A percentile compares a stretch with the other conserved stretches of the same genome.
These are phyloP conservation scores for Porodaedalea pini DNA, from an alignment of 1,284 basidiomycete genomes.

Conservation along the genomic window DNA sequence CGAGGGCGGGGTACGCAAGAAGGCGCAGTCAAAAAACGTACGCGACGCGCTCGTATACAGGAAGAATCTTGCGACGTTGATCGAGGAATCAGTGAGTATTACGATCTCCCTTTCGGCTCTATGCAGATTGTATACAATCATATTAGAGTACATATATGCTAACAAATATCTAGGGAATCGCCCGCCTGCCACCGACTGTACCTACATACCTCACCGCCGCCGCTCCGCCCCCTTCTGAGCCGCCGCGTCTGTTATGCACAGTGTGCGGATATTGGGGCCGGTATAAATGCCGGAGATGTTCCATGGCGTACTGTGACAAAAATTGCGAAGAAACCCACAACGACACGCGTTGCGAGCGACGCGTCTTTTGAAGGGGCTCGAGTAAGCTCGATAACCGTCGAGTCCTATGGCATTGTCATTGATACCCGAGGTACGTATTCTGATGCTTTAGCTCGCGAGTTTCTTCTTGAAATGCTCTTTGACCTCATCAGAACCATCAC, in stretches of 20 bases:
- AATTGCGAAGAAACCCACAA: slow-evolving; percentile 54
- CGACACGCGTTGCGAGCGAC: slow-evolving; percentile 59
- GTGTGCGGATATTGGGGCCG: slow-evolving; percentile 68
- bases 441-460: neutral
- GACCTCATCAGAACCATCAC: slow-evolving; percentile 46
- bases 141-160: neutral
- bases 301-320: slow-evolving; percentile 54
- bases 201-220: slow-evolving; percentile 58
- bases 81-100: slow-evolving; percentile 72
- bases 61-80: slow-evolving; percentile 64
- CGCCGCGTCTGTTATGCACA: slow-evolving; percentile 56
- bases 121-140: neutral
- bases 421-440: neutral
- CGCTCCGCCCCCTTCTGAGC: slow-evolving; percentile 44
- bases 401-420: neutral
- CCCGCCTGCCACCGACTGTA: slow-evolving; percentile 45
- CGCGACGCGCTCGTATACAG: slow-evolving; percentile 75
- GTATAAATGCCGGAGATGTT: slow-evolving; percentile 59
- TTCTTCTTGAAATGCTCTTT: slow-evolving; percentile 45
- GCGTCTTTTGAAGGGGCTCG: slow-evolving; percentile 37
- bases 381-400: neutral
- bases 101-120: too few species aligned
- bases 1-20: slow-evolving; percentile 52
- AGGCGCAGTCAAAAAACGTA: slow-evolving; percentile 78
- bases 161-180: slow-evolving; percentile 48